Percentiles rank a stretch among this genome's conserved stretches.
These are phyloP conservation scores for Termitomyces sp. DNA, from an alignment of 768 basidiomycete species.

Conservation along the genomic window DNA sequence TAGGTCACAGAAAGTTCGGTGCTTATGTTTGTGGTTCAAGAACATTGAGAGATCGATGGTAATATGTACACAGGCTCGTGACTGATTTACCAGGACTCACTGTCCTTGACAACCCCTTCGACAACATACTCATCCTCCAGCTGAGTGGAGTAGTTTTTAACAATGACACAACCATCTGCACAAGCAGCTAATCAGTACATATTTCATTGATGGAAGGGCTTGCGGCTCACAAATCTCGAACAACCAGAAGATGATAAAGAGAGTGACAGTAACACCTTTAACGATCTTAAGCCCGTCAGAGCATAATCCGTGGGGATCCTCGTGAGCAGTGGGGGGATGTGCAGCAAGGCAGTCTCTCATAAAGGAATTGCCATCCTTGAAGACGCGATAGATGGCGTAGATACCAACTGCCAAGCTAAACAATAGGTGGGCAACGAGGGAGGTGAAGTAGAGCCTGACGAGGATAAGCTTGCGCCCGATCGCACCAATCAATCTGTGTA, in stretches of 20 bases:
- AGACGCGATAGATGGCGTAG: constrained; percentile 41
- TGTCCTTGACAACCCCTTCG: constrained; percentile 37
- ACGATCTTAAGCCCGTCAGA: constrained; percentile 34
- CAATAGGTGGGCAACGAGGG: constrained; percentile 38
- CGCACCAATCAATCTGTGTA: constrained; percentile 42
- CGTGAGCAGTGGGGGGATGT: background rate
- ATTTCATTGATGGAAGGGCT: background rate
- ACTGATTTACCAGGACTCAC: constrained; percentile 36
- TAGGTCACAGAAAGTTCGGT: background rate
- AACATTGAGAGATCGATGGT: background rate
- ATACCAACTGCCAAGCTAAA: constrained; percentile 43
- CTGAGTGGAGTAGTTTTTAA: constrained; percentile 40
- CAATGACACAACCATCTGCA: constrained; percentile 45
- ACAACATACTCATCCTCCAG: constrained; percentile 40
- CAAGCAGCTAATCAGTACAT: background rate
- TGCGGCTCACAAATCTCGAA: constrained; percentile 43
- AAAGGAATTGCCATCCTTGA: constrained; percentile 36
- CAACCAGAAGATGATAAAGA: constrained; percentile 44
- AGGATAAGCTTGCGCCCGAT: constrained; percentile 34
- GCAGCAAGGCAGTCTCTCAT: constrained; percentile 30
- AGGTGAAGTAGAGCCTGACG: constrained; percentile 39
- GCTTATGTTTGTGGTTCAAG: background rate
- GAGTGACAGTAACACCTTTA: constrained; percentile 37
- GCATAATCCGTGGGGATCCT: constrained; percentile 30
- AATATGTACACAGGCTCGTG: constrained; percentile 1